Evolutionary conservation across 2,329 filamentous ascomycete genomes (phyloP).

Genomic region (Didymella exigua): DNA sequence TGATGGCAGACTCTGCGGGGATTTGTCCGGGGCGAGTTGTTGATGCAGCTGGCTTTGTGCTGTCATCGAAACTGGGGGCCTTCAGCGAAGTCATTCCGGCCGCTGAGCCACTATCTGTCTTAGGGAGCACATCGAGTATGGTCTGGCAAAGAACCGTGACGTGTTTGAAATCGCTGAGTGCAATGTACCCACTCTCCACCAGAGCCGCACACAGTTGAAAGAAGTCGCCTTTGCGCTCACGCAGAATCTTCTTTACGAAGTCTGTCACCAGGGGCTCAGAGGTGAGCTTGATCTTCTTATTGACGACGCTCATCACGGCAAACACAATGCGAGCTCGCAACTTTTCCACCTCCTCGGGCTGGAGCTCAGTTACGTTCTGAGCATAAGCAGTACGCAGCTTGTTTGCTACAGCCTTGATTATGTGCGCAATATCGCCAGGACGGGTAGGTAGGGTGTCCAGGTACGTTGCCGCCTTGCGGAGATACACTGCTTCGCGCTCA

Average conservation of each 20-base stretch:
- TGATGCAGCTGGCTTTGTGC: too few species aligned
- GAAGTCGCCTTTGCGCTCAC: slow-evolving; percentile 28
- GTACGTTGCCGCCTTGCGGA: slow-evolving; percentile 26
- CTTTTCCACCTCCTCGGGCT: slow-evolving; percentile 14
- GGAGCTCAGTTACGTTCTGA: not conserved
- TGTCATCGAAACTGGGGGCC: too few species aligned
- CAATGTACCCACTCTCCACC: slow-evolving; percentile 25
- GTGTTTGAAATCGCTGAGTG: slow-evolving; percentile 28
- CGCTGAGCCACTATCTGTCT: slow-evolving; percentile 11
- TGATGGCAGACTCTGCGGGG: not conserved
- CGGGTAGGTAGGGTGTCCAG: slow-evolving; percentile 19
- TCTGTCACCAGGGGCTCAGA: slow-evolving; percentile 14
- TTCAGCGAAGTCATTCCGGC: not conserved
- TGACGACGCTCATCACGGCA: slow-evolving; percentile 30
- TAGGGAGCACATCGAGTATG: slow-evolving; percentile 25
- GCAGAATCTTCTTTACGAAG: slow-evolving; percentile 22
- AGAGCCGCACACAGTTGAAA: slow-evolving; percentile 30
- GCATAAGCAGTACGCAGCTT: slow-evolving; percentile 26
- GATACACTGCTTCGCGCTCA: slow-evolving; percentile 22
- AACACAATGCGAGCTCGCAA: slow-evolving; percentile 26
- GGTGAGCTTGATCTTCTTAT: slow-evolving; percentile 20
- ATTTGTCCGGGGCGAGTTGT: not conserved
- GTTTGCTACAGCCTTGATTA: slow-evolving; percentile 21
- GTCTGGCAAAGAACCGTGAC: slow-evolving; percentile 30
- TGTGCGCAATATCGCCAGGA: slow-evolving; percentile 2